A percentile compares a stretch with the other conserved stretches of the same genome.
phyloP scores from a whole-genome alignment of 2,329 filamentous ascomycete genomes.

The Scedosporium minutisporum region DNA sequence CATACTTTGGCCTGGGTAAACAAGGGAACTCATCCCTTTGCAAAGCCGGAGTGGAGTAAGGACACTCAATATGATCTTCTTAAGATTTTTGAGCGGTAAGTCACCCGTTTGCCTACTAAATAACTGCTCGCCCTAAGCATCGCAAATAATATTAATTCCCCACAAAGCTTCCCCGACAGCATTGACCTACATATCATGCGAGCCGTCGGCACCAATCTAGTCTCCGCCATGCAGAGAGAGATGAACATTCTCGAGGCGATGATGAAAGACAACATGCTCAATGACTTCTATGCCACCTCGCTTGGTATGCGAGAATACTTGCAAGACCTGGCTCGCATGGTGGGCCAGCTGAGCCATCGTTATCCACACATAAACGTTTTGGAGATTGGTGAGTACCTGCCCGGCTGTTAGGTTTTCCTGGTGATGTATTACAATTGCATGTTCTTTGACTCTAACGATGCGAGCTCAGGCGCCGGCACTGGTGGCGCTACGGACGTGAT shows the following conservation, averaged over 20 bases:
- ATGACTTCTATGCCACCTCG: conserved; percentile 16
- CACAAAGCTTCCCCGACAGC: neutral
- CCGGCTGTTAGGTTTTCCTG: no score
- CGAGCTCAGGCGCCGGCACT: neutral
- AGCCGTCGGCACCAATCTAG: conserved; percentile 20
- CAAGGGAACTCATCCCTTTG: neutral
- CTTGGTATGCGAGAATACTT: conserved; percentile 6
- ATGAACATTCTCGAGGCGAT: conserved; percentile 22
- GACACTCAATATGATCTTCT: neutral
- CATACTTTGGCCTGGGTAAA: neutral
- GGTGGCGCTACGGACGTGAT: neutral
- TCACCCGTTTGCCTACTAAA: neutral
- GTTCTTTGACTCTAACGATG: neutral
- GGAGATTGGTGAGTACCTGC: neutral
- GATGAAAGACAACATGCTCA: conserved; percentile 18
- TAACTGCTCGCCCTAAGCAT: neutral
- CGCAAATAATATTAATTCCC: neutral
- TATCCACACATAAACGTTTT: neutral
- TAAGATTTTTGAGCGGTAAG: neutral
- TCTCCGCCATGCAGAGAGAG: conserved; percentile 20
- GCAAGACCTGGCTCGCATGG: neutral
- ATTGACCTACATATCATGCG: conserved; percentile 2
- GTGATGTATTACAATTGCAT: neutral
- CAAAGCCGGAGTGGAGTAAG: neutral
- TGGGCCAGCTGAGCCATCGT: neutral